A percentile compares a stretch with the other conserved stretches of the same genome.
phyloP scores from a whole-genome alignment of 768 basidiomycete species.

The Omphalotus guepiniiformis region DNA sequence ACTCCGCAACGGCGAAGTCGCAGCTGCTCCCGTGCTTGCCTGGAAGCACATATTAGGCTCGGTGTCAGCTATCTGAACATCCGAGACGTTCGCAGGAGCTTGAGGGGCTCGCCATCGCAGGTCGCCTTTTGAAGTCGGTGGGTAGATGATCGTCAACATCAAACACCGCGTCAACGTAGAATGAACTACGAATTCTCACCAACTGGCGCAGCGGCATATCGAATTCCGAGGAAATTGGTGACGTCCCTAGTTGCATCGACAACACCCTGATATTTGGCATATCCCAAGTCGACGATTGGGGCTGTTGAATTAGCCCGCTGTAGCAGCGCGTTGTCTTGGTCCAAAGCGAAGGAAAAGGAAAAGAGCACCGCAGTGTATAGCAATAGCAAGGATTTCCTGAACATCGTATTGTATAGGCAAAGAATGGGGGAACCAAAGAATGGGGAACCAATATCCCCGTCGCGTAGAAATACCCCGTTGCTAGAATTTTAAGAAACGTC shows the following conservation, averaged over 20 bases:
- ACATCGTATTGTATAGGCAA: no score
- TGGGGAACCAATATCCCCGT: no score
- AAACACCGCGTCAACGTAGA: no score
- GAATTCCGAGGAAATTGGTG: slow-evolving; percentile 41
- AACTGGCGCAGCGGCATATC: slow-evolving; percentile 63
- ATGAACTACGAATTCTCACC: no score
- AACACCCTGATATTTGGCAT: slow-evolving; percentile 25
- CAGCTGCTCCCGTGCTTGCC: background rate
- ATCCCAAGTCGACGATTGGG: slow-evolving; percentile 25
- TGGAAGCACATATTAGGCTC: slow-evolving; percentile 6
- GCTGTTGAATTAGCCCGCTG: no score
- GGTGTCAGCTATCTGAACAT: slow-evolving; percentile 6
- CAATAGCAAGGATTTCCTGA: no score
- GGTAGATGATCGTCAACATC: background rate
- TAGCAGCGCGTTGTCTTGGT: no score
- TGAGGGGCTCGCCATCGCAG: slow-evolving; percentile 10
- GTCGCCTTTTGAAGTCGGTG: slow-evolving; percentile 4
- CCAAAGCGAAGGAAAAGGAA: no score
- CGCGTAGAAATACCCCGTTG: no score
- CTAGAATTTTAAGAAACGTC: no score
- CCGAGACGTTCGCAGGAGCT: background rate
- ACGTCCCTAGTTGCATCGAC: slow-evolving; percentile 17
- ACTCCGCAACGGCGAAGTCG: background rate
- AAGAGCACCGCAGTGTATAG: no score
- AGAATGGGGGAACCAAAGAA: no score